Evolutionary conservation across 768 basidiomycete species (phyloP).

Genomic region (Panellus pusillus): DNA sequence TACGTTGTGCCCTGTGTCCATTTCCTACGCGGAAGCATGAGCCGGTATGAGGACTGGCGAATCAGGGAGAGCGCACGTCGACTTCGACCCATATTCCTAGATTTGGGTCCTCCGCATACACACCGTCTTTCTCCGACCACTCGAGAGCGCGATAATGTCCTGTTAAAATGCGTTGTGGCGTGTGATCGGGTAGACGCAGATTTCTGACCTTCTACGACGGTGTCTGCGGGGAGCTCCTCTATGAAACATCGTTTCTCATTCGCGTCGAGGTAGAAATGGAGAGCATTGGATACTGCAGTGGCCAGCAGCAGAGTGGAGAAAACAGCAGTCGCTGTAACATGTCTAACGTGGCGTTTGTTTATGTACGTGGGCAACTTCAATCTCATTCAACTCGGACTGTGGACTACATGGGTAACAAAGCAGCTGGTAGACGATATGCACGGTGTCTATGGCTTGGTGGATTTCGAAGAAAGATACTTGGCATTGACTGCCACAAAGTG

Average conservation of each 20-base stretch:
- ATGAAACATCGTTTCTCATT: conserved; percentile 94
- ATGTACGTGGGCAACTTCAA: background rate
- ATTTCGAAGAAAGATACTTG: conserved; percentile 20
- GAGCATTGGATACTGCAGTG: conserved; percentile 56
- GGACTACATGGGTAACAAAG: background rate
- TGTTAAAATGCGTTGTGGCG: conserved; percentile 31
- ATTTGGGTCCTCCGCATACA: conserved; percentile 68
- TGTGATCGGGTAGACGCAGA: background rate
- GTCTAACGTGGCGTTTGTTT: conserved; percentile 13
- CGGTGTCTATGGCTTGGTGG: background rate
- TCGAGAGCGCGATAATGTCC: conserved; percentile 93
- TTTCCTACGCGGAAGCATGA: conserved; percentile 59
- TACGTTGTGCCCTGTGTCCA: conserved; percentile 75
- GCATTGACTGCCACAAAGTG: conserved; percentile 90
- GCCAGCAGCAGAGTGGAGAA: conserved; percentile 40
- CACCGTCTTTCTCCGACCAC: conserved; percentile 75
- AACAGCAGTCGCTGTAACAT: conserved; percentile 26
- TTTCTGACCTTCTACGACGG: conserved; percentile 84
- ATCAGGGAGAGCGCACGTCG: conserved; percentile 54
- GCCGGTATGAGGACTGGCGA: background rate
- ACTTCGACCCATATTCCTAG: conserved; percentile 92
- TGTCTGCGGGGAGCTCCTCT: conserved; percentile 93
- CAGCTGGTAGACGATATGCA: background rate
- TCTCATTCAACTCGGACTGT: background rate
- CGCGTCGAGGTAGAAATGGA: conserved; percentile 97